Percentiles rank a stretch among this genome's conserved stretches.
These are phyloP conservation scores for Chlamydomonas sp. DNA, from an alignment of 139 green algal species.

Conservation along the genomic window DNA sequence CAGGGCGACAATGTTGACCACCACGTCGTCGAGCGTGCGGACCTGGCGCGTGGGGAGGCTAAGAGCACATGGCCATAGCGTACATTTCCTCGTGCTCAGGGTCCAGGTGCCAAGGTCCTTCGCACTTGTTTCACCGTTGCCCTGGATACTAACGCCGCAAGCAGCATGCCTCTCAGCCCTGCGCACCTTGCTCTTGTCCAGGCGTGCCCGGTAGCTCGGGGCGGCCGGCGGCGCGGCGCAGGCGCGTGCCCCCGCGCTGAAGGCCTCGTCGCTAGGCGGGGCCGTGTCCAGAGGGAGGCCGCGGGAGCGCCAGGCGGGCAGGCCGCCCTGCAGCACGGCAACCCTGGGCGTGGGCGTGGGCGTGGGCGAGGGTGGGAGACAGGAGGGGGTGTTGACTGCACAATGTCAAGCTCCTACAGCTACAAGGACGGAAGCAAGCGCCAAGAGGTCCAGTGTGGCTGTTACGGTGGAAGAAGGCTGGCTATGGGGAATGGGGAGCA, in stretches of 20 bases:
- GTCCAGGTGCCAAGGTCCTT: too few relatives aligned
- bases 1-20: background rate
- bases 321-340: constrained; percentile 90
- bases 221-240: constrained; percentile 28
- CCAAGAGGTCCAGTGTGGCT: too few relatives aligned
- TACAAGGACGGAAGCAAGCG: too few relatives aligned
- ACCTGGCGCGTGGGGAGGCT: background rate
- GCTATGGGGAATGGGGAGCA: too few relatives aligned
- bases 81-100: too few relatives aligned
- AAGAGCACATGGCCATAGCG: too few relatives aligned
- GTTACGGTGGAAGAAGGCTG: too few relatives aligned
- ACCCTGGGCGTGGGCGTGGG: constrained; percentile 60
- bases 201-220: constrained; percentile 50
- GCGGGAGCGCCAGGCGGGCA: constrained; percentile 80
- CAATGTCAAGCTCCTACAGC: too few relatives aligned
- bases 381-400: too few relatives aligned
- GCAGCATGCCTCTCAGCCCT: background rate
- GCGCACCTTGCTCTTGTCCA: constrained; percentile 59
- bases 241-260: constrained; percentile 32
- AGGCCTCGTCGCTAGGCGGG: constrained; percentile 41
- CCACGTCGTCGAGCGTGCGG: background rate
- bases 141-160: too few relatives aligned
- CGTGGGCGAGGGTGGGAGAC: too few relatives aligned
- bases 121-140: too few relatives aligned
- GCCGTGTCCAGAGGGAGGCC: constrained; percentile 59